Conservation (phyloP, 1,284 basidiomycete species). For the Ceratobasidium sp. region DNA sequence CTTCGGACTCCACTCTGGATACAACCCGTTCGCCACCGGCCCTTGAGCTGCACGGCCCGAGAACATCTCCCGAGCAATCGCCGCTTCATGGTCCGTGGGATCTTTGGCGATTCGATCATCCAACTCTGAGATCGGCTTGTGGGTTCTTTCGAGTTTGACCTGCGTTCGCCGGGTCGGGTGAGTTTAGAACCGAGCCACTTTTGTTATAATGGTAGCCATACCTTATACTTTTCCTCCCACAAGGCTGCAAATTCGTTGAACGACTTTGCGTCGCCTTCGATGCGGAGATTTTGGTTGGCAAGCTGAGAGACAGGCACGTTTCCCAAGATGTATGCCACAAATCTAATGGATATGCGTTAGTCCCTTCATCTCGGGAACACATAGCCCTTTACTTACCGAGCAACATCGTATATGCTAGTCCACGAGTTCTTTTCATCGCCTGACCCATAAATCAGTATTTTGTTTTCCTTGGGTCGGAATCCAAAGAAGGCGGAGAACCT, state of each 20-base stretch:
- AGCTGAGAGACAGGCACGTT: constrained; percentile 17
- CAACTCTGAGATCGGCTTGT: constrained; percentile 25
- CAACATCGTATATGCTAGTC: constrained; percentile 39
- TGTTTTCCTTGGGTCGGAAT: constrained; percentile 33
- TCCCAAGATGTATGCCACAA: constrained; percentile 30
- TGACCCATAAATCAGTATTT: constrained; percentile 24
- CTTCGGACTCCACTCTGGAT: constrained; percentile 31
- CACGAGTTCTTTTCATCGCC: constrained; percentile 37
- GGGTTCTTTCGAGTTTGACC: constrained; percentile 28
- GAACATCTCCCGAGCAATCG: constrained; percentile 39
- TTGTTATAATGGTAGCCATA: neutral
- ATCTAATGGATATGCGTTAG: constrained; percentile 1
- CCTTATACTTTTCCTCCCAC: constrained; percentile 43
- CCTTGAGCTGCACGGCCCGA: constrained; percentile 33
- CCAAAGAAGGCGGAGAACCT: constrained; percentile 35
- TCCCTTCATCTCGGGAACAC: neutral
- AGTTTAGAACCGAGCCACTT: neutral
- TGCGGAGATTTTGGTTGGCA: constrained; percentile 22
- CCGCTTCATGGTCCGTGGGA: constrained; percentile 30
- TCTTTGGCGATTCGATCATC: constrained; percentile 9
- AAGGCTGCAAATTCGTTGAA: constrained; percentile 45
- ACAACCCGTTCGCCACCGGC: constrained; percentile 25
- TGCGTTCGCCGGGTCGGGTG: neutral
- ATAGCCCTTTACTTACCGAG: constrained; percentile 8
- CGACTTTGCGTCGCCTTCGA: constrained; percentile 43